Conservation (phyloP, 176 grass and related monocot species). For the Ampelocalamus luodianensis region DNA sequence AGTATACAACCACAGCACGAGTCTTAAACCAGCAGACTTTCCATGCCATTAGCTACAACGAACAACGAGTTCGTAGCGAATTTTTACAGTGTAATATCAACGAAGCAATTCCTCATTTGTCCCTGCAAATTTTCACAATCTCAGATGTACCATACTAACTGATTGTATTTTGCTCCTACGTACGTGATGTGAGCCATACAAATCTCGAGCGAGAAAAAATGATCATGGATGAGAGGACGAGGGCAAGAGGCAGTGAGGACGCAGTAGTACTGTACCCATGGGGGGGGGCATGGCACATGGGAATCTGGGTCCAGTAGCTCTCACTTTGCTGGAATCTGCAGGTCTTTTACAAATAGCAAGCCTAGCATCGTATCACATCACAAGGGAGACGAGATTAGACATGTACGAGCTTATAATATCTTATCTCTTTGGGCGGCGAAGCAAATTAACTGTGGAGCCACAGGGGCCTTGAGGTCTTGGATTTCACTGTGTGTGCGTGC, state of each 20-base stretch:
- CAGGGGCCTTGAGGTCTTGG: background rate
- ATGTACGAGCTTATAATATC: background rate
- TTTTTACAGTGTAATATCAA: background rate
- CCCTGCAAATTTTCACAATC: no score
- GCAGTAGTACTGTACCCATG: slow-evolving; percentile 27
- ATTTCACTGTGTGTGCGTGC: background rate
- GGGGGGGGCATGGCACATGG: slow-evolving; percentile 58
- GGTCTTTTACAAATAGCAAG: slow-evolving; percentile 48
- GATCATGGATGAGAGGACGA: background rate
- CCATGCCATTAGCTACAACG: background rate
- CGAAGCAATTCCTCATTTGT: no score
- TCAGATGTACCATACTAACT: no score
- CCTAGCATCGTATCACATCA: slow-evolving; percentile 33
- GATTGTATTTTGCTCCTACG: background rate
- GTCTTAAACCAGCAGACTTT: background rate
- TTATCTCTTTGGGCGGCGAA: slow-evolving; percentile 11
- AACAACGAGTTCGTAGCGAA: background rate
- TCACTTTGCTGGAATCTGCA: slow-evolving; percentile 64
- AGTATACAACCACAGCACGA: background rate
- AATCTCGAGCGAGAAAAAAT: background rate
- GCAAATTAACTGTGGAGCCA: slow-evolving; percentile 33
- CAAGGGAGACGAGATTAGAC: slow-evolving; percentile 24
- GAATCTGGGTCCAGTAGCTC: slow-evolving; percentile 50
- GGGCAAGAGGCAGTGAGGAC: background rate
- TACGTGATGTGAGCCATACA: background rate